Evolutionary conservation across 2,329 filamentous ascomycete genomes (phyloP).

Genomic region (Colletotrichum sublineola): DNA sequence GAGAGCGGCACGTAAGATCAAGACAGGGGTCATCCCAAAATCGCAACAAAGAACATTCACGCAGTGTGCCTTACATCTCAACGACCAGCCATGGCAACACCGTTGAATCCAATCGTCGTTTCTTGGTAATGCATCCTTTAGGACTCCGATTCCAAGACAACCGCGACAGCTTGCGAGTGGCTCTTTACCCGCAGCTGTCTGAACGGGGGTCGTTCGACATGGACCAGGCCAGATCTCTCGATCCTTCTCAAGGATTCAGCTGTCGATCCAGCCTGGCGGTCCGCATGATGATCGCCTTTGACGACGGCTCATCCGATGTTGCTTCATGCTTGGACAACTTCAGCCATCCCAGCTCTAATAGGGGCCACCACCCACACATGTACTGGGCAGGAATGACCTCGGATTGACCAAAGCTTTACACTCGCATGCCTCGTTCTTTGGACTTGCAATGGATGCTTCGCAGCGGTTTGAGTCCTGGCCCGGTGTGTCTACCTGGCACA

Average conservation of each 20-base stretch:
- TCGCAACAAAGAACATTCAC: neutral
- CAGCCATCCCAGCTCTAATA: slow-evolving; percentile 17
- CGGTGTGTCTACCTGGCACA: neutral
- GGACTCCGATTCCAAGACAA: neutral
- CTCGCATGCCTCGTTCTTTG: neutral
- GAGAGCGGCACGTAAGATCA: neutral
- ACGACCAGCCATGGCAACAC: neutral
- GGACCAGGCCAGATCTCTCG: slow-evolving; percentile 1
- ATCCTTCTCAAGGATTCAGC: slow-evolving; percentile 21
- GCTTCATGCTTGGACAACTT: neutral
- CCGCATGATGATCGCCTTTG: neutral
- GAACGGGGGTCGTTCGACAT: neutral
- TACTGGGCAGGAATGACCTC: neutral
- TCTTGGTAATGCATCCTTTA: neutral
- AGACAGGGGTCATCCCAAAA: slow-evolving; percentile 23
- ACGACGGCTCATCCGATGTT: neutral
- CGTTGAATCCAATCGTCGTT: neutral
- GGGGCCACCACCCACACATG: neutral
- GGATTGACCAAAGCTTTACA: neutral
- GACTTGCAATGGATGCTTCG: slow-evolving; percentile 8
- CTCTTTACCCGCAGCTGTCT: slow-evolving; percentile 1
- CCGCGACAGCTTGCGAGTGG: neutral
- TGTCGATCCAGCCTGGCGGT: neutral
- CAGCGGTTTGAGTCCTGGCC: slow-evolving; percentile 7
- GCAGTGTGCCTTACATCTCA: slow-evolving; percentile 16